phyloP scores from a whole-genome alignment of 73 alveolate species.

The Symbiodinium natans region DNA sequence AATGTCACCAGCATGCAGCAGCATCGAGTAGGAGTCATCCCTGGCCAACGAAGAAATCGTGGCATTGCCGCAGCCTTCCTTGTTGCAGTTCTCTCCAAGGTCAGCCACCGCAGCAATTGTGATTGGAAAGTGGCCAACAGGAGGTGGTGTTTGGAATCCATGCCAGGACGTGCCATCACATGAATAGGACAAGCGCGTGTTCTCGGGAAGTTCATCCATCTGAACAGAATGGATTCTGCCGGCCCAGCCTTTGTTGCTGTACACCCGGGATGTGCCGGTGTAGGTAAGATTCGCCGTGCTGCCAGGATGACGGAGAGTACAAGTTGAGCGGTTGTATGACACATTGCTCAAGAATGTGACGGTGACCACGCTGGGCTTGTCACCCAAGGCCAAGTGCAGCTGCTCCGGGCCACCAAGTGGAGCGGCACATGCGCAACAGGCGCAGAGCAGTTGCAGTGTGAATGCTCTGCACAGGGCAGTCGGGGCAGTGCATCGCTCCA shows the following conservation, averaged over 20 bases:
- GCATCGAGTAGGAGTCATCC: background rate
- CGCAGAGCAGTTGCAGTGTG: too few relatives aligned
- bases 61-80: conserved; percentile 21
- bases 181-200: background rate
- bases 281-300: background rate
- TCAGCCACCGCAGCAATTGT: conserved; percentile 20
- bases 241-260: background rate
- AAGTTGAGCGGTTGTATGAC: background rate
- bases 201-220: conserved; percentile 11
- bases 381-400: conserved; percentile 16
- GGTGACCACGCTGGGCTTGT: background rate
- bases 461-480: too few relatives aligned
- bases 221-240: conserved; percentile 7
- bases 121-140: background rate
- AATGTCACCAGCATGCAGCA: conserved; percentile 21
- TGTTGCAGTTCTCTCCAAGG: conserved; percentile 24
- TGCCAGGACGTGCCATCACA: conserved; percentile 15
- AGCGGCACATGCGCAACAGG: too few relatives aligned
- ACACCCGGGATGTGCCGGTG: background rate
- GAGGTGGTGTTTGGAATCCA: background rate
- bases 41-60: background rate
- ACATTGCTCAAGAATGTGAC: background rate
- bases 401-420: background rate
- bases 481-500: too few relatives aligned
- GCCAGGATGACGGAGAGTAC: background rate